Percentiles rank a stretch among this genome's conserved stretches.
phyloP scores from a whole-genome alignment of 495 filamentous ascomycete genomes.

The Aspergillus haitiensis region DNA sequence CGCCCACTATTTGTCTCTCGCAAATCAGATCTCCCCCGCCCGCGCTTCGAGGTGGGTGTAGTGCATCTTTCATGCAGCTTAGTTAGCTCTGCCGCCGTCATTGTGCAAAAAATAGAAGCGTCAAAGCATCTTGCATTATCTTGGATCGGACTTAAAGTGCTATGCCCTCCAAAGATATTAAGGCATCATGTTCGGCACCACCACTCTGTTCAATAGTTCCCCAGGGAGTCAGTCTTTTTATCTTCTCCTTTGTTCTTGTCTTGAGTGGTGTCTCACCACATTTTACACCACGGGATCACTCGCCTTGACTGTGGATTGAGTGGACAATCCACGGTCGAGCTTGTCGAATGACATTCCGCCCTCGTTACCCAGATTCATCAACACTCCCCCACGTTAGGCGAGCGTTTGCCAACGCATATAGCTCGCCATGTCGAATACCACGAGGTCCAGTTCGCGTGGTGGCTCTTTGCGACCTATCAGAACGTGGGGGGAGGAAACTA shows the following conservation, averaged over 20 bases:
- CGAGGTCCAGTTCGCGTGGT: neutral
- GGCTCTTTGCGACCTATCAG: neutral
- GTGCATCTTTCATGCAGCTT: constrained; percentile 16
- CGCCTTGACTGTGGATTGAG: neutral
- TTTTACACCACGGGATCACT: neutral
- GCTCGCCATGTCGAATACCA: neutral
- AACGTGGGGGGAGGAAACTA: neutral
- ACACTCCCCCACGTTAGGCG: constrained; percentile 1
- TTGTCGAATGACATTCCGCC: neutral
- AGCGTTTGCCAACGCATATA: neutral
- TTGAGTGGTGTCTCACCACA: neutral
- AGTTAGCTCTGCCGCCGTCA: constrained; percentile 13
- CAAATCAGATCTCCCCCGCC: constrained; percentile 27
- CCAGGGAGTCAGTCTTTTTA: neutral
- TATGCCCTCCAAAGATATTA: constrained; percentile 19
- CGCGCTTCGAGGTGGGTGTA: constrained; percentile 24
- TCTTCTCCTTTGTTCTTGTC: constrained; percentile 2
- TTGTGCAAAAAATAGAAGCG: constrained; percentile 28
- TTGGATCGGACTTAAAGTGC: constrained; percentile 12
- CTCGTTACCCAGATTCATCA: neutral
- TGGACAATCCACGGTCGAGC: neutral
- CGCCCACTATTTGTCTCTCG: constrained; percentile 17
- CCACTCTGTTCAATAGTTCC: constrained; percentile 6
- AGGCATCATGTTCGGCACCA: constrained; percentile 21
- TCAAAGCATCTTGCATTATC: constrained; percentile 14